Conservation (phyloP, 495 filamentous ascomycete species). For the Aspergillus panamensis region DNA sequence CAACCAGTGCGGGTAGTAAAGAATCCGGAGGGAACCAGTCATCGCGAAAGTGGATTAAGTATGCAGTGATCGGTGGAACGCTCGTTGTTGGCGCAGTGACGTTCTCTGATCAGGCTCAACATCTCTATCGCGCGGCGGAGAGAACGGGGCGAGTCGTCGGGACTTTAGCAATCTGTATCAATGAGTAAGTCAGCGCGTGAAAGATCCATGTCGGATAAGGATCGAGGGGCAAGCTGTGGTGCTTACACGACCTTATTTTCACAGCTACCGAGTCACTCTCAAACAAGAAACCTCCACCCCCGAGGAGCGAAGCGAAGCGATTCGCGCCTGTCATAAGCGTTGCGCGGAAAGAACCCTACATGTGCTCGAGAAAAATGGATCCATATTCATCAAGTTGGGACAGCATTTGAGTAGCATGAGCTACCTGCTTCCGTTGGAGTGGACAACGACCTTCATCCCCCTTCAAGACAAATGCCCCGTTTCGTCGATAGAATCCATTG, state of each 20-base stretch:
- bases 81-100: slow-evolving; percentile 57
- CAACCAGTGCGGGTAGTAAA: slow-evolving; percentile 11
- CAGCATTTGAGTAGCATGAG: slow-evolving; percentile 97
- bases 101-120: slow-evolving; percentile 68
- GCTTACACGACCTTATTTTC: slow-evolving; percentile 9
- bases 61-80: slow-evolving; percentile 51
- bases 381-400: slow-evolving; percentile 96
- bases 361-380: slow-evolving; percentile 91
- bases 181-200: slow-evolving; percentile 64
- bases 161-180: slow-evolving; percentile 75
- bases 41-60: slow-evolving; percentile 35
- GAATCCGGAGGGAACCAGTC: slow-evolving; percentile 22
- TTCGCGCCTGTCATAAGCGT: slow-evolving; percentile 85
- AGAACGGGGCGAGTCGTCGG: slow-evolving; percentile 76
- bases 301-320: slow-evolving; percentile 58
- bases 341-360: slow-evolving; percentile 84
- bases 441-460: slow-evolving; percentile 94
- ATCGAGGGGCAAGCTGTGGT: no score
- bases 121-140: slow-evolving; percentile 68
- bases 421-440: slow-evolving; percentile 89
- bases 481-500: slow-evolving; percentile 84
- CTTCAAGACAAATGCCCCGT: slow-evolving; percentile 95
- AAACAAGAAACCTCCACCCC: slow-evolving; percentile 57
- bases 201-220: no score
- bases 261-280: slow-evolving; percentile 78